Conservation (phyloP, 208 protist genomes). For the Crithidia expoeki region DNA sequence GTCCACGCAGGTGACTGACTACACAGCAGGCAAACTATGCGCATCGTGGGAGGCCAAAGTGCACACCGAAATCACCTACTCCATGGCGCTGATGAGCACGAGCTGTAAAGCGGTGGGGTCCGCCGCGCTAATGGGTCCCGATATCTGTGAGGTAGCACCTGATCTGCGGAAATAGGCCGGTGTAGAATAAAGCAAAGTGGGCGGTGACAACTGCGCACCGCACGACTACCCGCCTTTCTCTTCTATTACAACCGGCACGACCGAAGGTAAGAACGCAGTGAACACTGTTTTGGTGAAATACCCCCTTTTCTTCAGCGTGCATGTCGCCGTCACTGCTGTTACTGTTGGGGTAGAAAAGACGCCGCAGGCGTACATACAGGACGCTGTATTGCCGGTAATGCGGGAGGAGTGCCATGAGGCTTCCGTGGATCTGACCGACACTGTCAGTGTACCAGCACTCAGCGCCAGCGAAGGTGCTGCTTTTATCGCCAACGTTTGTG, state of each 20-base stretch:
- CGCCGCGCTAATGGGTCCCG: conserved; percentile 45
- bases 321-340: conserved; percentile 17
- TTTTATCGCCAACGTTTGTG: conserved; percentile 34
- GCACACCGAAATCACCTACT: conserved; percentile 50
- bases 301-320: conserved; percentile 43
- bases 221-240: conserved; percentile 35
- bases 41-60: conserved; percentile 34
- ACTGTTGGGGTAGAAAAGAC: conserved; percentile 18
- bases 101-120: conserved; percentile 47
- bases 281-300: conserved; percentile 50
- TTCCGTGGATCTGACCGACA: conserved; percentile 12
- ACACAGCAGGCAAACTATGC: conserved; percentile 2
- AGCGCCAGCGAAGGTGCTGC: conserved; percentile 26
- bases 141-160: conserved; percentile 38
- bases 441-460: conserved; percentile 19
- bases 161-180: no score
- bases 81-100: conserved; percentile 37
- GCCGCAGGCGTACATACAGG: conserved; percentile 32
- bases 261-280: conserved; percentile 45
- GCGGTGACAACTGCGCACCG: conserved; percentile 18
- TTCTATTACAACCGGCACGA: conserved; percentile 35
- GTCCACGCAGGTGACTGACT: conserved; percentile 5
- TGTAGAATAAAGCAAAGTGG: conserved; percentile 32
- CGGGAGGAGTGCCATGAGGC: conserved; percentile 37
- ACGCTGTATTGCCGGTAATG: conserved; percentile 33